A percentile compares a stretch with the other conserved stretches of the same genome.
These are phyloP conservation scores for Gleditsia sinensis DNA, from an alignment of 306 rosid species.

Conservation along the genomic window DNA sequence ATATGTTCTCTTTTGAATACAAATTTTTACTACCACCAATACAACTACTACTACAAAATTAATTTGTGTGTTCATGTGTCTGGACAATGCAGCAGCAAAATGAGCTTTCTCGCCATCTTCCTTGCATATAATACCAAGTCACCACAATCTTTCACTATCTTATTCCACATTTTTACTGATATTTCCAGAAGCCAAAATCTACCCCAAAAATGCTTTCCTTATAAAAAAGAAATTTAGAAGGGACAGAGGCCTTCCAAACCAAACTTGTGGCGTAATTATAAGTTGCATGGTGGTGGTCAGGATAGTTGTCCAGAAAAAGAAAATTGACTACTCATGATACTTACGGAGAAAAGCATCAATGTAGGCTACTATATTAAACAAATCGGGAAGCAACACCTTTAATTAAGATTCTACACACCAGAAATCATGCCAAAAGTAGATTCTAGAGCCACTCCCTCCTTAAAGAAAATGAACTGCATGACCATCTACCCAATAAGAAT, in stretches of 20 bases:
- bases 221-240: not conserved
- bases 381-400: not conserved
- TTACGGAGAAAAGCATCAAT: not conserved
- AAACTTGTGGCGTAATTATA: not conserved
- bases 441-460: not conserved
- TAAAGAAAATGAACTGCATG: constrained; percentile 5
- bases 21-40: not conserved
- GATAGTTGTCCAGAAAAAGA: not conserved
- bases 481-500: too few species aligned
- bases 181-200: not conserved
- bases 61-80: constrained; percentile 10
- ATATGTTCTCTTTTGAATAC: constrained; percentile 14
- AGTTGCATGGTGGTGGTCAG: not conserved
- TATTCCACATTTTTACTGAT: not conserved
- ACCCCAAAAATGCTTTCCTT: not conserved
- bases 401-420: not conserved
- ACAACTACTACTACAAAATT: not conserved
- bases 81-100: not conserved
- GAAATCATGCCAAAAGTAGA: constrained; percentile 14
- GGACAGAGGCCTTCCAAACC: not conserved
- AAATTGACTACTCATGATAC: not conserved
- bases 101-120: not conserved
- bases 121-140: constrained; percentile 7
- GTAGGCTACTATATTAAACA: not conserved
- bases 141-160: not conserved